Base-by-base conservation (phyloP, 305 asterid genomes). In the Withania somnifera region DNA sequence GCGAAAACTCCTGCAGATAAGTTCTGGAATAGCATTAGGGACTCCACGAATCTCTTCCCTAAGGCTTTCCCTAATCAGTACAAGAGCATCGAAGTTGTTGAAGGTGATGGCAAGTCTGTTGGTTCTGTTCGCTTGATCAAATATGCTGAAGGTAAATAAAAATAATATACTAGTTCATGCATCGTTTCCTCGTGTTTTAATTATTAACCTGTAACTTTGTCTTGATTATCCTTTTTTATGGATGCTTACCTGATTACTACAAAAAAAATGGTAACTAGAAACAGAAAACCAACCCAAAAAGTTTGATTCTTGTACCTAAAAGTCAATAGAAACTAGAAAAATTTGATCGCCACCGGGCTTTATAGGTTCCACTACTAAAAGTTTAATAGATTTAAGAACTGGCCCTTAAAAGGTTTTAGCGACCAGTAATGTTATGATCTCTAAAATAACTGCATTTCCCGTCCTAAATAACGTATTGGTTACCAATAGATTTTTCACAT, bases 21-120 rank as follows among this genome's bases (percentile, higher is more conserved):
- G 84, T 40, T 81, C 50, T 86, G 89, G 89, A 11, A 45, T 14
- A 77, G 86, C 79, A 51, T 90, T 45, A 86, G 64, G 80, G 95
- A 91, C 13, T 90, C 94, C 6, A 20, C 52, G 22, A 81, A 82
- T 11, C 81, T 94, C 38, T 90, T 94, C 83, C 98, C 98, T 52
- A 93, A 93, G 88, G 95, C 91, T 1, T 81, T 90, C 73, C 94
- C 97, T 9, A 71, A 89, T 19, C 88, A 87, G 30, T 93, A 88
- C 83, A 83, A 91, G 82, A 88, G 90, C 83, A 86, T 94, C 51
- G 82, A 94, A 69, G 86, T 91, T 20, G 76, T 92, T 14, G 95
- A 92, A 86, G 98, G 98, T 11, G 97, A 94, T 51, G 98, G 97
- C 2, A 89, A 89, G 60, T 87, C 96, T 3, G 89, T 79, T n/a